phyloP scores from a whole-genome alignment of 441 rosid genomes.

The Flueggea neowawraea region DNA sequence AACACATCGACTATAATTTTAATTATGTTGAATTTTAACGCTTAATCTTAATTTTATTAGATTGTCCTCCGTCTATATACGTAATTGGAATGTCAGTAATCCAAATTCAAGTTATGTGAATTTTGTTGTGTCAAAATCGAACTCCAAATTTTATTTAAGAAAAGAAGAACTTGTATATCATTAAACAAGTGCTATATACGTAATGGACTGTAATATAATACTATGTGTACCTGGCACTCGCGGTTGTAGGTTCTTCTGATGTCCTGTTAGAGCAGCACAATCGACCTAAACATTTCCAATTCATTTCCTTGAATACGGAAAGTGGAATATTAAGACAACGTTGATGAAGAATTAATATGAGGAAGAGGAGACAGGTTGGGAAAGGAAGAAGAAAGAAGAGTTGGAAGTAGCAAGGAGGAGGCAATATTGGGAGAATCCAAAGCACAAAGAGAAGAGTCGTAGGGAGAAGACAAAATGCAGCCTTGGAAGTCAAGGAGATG shows the following conservation, averaged over 20 bases:
- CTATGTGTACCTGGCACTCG: not conserved
- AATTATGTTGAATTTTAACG: too few relatives aligned
- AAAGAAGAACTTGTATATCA: too few relatives aligned
- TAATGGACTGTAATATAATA: too few relatives aligned
- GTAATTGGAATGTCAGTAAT: too few relatives aligned
- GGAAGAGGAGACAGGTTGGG: not conserved
- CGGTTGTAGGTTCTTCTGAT: slow-evolving; percentile 7
- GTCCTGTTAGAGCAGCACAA: slow-evolving; percentile 11
- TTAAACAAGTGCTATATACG: too few relatives aligned
- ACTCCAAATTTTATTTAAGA: too few relatives aligned
- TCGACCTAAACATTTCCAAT: slow-evolving; percentile 27
- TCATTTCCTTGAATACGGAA: not conserved
- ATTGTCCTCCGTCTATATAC: too few relatives aligned
- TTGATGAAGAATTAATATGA: not conserved
- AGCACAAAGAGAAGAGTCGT: not conserved
- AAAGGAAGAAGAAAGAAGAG: not conserved
- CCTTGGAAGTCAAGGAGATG: slow-evolving; percentile 5
- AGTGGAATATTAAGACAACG: not conserved
- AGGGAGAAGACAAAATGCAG: slow-evolving; percentile 28
- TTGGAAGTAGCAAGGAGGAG: not conserved
- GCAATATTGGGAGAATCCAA: slow-evolving; percentile 19
- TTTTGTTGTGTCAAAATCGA: too few relatives aligned
- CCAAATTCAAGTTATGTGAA: too few relatives aligned
- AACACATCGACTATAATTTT: too few relatives aligned
- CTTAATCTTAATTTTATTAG: too few relatives aligned